Evolutionary conservation across 495 filamentous ascomycete species (phyloP), one percentile per base, ranked within the genome.

Genomic region (Lophiotrema nucula): DNA sequence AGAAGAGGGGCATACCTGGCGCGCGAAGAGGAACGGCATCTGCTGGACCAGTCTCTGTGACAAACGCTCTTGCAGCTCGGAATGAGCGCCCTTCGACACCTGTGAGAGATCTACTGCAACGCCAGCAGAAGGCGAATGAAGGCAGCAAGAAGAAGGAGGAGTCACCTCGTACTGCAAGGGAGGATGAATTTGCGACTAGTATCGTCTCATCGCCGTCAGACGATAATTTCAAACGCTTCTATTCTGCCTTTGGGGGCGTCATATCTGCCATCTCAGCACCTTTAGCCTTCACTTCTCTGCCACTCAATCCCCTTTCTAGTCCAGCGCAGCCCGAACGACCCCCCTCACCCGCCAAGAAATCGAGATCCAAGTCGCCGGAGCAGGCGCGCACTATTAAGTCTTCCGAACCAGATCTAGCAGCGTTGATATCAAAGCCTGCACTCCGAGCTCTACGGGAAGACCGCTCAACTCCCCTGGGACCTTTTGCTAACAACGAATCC

Each of bases 261-360:
- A 86, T 97, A 64, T 88, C 87, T 47, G 83, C 81, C 46, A 81
- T 98, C 2, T 95, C 92, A 4, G 89, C 90, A 0, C 90, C 90
- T 12, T 77, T 98, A 5, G 92, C 90, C 12, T 97, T 96, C 71
- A 88, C 92, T 12, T 91, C 92, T 2, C 83, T 98, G 2, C 93
- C 95, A 1, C 73, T 98, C 5, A 76, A 69, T 6, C 69, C 75
- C 10, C 15, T 37, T 2, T 82, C 47, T 0, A 42, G 46, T 41
- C 33, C 54, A 27, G 45, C 49, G 35, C 50, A 56, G 5, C 37
- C 13, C 21, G 43, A 51, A 16, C 19, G 10, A 43, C 10, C 55
- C 27, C 25, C 61, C 6, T 23, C 52, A 12, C 43, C 44, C 26
- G 37, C 53, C 13, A 45, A 28, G 25, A 50, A 42, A 48, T 8